Base-by-base conservation (phyloP, 2,329 filamentous ascomycete genomes). In the Venturia aucupariae region DNA sequence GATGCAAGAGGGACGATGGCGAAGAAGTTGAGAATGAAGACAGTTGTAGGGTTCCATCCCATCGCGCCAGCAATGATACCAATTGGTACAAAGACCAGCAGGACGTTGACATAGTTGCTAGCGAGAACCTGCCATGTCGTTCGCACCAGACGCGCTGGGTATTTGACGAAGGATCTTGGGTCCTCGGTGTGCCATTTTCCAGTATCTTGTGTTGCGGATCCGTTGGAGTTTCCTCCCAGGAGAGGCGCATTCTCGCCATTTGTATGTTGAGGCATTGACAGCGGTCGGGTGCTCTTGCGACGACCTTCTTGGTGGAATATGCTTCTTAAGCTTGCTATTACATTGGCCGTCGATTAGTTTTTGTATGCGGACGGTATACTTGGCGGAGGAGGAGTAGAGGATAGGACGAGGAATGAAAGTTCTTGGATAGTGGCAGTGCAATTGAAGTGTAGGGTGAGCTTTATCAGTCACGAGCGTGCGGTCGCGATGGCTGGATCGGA, bases 11-110 rank as follows among this genome's bases (percentile, higher is more conserved):
- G 89, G 67, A 92, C 86, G 68, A 92, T 91, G 69, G 89, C 89
- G 69, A 92, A 82, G 78, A 92, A 92, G 78, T 92, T 92, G 73
- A 92, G 82, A 60, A 85, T 79, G 75, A 92, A 92, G 68, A 91
- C 83, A 64, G 83, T 82, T 13, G 86, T 84, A 0, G 89, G 82
- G 70, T 81, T 80, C 86, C 87, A 89, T 59, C 79, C 77, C 66
- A 84, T 70, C 17, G 78, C 76, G 66, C 88, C 89, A 66, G 88
- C 85, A 63, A 86, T 71, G 67, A 92, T 89, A 67, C 89, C 89
- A 51, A 90, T 74, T 11, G 89, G 89, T 10, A 92, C 90, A 71
- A 87, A 86, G 66, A 90, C 79, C 68, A 94, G 86, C 63, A 88
- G 80, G 68, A 87, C 82, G 73, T 92, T 93, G 74, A 82, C 86